Conservation (phyloP, 768 basidiomycete genomes). For the Lepiota brunneoincarnata region DNA sequence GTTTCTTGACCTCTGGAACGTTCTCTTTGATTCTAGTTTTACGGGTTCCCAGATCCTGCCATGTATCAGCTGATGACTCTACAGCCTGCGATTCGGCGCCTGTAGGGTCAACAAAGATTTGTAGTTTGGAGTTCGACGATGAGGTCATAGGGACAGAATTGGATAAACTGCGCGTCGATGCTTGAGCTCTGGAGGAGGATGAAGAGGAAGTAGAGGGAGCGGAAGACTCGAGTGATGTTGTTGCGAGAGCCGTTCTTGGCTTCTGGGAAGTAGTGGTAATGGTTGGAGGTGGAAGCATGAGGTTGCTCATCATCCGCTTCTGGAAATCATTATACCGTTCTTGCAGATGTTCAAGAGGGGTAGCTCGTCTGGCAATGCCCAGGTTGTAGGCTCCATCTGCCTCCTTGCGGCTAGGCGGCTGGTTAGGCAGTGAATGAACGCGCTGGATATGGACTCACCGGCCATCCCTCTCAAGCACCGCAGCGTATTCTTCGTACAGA, state of each 20-base stretch:
- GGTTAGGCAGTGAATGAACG: conserved; percentile 6
- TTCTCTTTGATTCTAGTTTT: conserved; percentile 81
- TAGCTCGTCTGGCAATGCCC: conserved; percentile 81
- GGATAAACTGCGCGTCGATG: conserved; percentile 19
- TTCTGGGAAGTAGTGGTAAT: conserved; percentile 29
- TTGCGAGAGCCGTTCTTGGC: conserved; percentile 31
- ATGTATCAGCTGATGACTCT: conserved; percentile 44
- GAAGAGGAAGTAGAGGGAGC: conserved; percentile 35
- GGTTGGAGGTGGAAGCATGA: conserved; percentile 35
- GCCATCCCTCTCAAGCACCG: conserved; percentile 76
- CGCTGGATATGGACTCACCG: conserved; percentile 47
- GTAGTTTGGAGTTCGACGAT: conserved; percentile 55
- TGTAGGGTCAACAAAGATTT: conserved; percentile 71
- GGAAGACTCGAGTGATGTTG: conserved; percentile 39
- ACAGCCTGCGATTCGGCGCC: conserved; percentile 47
- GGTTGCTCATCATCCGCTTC: conserved; percentile 77
- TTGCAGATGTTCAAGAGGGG: conserved; percentile 79
- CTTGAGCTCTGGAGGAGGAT: conserved; percentile 29
- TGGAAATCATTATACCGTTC: conserved; percentile 83
- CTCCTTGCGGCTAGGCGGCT: conserved; percentile 61
- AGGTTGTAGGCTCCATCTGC: conserved; percentile 90
- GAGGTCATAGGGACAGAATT: conserved; percentile 28
- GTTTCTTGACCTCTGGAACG: conserved; percentile 64
- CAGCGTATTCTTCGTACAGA: conserved; percentile 92
- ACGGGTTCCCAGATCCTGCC: conserved; percentile 75